Evolutionary conservation across 2,329 filamentous ascomycete species (phyloP), one percentile per base, ranked within the genome.

Genomic region (Hypoxylon sp.): DNA sequence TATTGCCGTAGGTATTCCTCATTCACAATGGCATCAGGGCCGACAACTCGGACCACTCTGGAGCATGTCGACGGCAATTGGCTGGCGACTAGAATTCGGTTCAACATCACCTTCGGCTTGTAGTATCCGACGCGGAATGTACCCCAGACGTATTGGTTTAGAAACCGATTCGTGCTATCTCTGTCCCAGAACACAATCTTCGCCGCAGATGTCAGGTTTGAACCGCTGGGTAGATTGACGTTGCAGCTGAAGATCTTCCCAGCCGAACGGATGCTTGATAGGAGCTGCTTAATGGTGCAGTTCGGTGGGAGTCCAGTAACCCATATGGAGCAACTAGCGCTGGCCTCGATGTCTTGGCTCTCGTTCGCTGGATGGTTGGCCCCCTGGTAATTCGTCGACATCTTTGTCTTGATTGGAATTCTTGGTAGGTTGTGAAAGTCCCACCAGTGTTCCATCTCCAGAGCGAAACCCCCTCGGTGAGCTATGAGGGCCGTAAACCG

Each of bases 171-270:
- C 0, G 22, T 42, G 3, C 49, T 49, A 14, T 6, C 30, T 30
- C 40, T 42, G 12, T 55, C 44, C 58, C 50, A 61, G 16, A 61
- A 61, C 22, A 55, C 33, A 3, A 55, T 20, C 14, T 55, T 55
- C n/a, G 58, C 58, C 5, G 50, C 50, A 0, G 58, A 48, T 20
- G 32, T 61, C 6, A 7, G 9, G 14, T 42, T n/a, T 3, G 14
- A 6, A 3, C 11, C 30, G 1, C 2, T 16, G 1, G 49, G 49
- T 2, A 30, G 49, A 24, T 48, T 53, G 20, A 61, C 42, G 14
- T 48, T 14, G 24, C 32, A 46, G 18, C 22, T 24, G 24, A 53
- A 61, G 11, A 61, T 49, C 18, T 61, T 61, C 0, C 57, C 57
- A 14, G 50, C 50, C 11, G 14, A 12, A 11, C 50, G 50, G 22